These are phyloP conservation scores for Lachancea lanzarotensis DNA, from an alignment of 805 yeast species.

Conservation along the genomic window DNA sequence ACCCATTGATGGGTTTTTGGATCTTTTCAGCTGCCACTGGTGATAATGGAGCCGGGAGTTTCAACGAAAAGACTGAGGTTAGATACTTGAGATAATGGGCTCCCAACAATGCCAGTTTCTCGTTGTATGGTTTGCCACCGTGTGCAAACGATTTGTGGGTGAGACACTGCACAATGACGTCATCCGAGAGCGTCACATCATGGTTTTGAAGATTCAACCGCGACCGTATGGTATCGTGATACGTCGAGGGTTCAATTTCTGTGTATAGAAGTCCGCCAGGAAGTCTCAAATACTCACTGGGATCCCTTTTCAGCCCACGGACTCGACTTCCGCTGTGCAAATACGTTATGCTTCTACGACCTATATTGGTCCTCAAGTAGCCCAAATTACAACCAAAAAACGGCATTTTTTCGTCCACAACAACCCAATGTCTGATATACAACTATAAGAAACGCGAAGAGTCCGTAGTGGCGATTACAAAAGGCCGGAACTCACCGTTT, in stretches of 20 bases:
- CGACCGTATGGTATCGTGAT: slow-evolving; percentile 24
- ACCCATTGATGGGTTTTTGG: slow-evolving; percentile 39
- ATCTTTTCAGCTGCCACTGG: slow-evolving; percentile 11
- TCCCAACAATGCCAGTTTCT: slow-evolving; percentile 71
- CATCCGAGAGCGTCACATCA: slow-evolving; percentile 45
- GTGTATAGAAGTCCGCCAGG: slow-evolving; percentile 48
- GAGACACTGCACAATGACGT: slow-evolving; percentile 64
- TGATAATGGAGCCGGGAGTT: slow-evolving; percentile 12
- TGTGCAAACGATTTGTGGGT: slow-evolving; percentile 95
- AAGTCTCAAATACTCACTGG: slow-evolving; percentile 46
- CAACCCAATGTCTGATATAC: too few relatives aligned
- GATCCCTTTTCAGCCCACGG: slow-evolving; percentile 66
- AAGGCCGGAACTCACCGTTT: too few relatives aligned
- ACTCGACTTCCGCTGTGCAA: slow-evolving; percentile 47
- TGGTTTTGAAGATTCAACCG: slow-evolving; percentile 20
- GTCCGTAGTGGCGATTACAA: too few relatives aligned
- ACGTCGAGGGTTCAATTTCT: slow-evolving; percentile 44
- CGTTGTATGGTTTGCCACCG: slow-evolving; percentile 85
- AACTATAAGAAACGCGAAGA: too few relatives aligned
- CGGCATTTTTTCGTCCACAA: background rate
- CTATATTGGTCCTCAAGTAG: background rate
- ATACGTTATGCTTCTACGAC: slow-evolving; percentile 28
- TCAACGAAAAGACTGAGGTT: slow-evolving; percentile 31
- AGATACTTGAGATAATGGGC: slow-evolving; percentile 48
- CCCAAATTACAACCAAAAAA: background rate